phyloP scores from a whole-genome alignment of 345 rosid genomes.

The Brassica rapa region DNA sequence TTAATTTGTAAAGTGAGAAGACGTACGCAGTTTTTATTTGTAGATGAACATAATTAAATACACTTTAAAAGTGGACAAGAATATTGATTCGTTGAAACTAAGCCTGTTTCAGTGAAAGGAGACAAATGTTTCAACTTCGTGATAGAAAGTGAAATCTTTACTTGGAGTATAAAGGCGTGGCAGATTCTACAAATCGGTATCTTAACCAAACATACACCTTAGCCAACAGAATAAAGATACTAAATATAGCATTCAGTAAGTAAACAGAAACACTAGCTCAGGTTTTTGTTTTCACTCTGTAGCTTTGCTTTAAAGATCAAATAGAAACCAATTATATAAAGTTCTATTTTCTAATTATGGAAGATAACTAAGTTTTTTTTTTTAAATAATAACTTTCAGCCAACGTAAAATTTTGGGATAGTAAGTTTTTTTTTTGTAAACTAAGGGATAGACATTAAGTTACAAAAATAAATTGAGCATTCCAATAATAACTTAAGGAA shows the following conservation, averaged over 20 bases:
- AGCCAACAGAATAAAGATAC: not conserved
- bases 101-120: not conserved
- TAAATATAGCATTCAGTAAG: not conserved
- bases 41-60: not conserved
- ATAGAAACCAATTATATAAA: not conserved
- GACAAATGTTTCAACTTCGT: not conserved
- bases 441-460: not conserved
- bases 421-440: too few relatives aligned
- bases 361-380: not conserved
- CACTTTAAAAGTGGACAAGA: not conserved
- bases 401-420: not conserved
- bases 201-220: not conserved
- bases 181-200: not conserved
- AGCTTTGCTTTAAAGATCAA: not conserved
- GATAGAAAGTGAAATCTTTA: not conserved
- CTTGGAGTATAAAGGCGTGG: not conserved
- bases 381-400: not conserved
- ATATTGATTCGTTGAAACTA: not conserved
- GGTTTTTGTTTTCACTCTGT: not conserved
- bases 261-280: not conserved
- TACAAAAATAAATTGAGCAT: slow-evolving; percentile 27
- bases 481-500: not conserved
- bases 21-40: not conserved
- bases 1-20: not conserved
- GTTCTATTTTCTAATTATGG: not conserved